Evolutionary conservation across 2,329 filamentous ascomycete species (phyloP), one percentile per base, ranked within the genome.

Genomic region (Colletotrichum tofieldiae): DNA sequence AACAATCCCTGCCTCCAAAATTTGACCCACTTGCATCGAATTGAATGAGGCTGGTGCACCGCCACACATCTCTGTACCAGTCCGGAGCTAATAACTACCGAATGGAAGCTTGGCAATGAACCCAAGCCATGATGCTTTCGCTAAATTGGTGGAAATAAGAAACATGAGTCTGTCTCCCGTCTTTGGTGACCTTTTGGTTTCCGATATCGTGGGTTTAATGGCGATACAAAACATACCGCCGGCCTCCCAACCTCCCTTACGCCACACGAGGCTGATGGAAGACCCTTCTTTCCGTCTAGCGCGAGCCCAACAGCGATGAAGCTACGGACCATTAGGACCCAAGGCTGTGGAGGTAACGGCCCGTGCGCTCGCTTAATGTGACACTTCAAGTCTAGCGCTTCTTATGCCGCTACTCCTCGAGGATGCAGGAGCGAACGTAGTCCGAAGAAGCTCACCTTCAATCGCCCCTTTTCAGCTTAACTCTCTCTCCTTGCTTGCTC

Each of bases 381-480:
- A 68, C 72, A 54, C 32, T 73, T 73, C n/a, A 16, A 66, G 72
- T 62, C 65, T 74, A 74, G 72, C 65, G 72, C 45, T 56, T 56
- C 62, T 73, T 39, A 71, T 71, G 71, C 72, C 62, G 58, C 63
- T 61, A 67, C 69, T 72, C 70, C 72, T 74, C 63, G 67, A 69
- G 60, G 70, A 69, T 72, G 70, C 65, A 72, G 65, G 70, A 72
- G 70, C 70, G 69, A 74, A 74, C 65, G 70, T 72, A 69, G 72
- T 64, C 64, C 35, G 60, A 74, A 67, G 59, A 73, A 73, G 69
- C 72, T 74, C 72, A 74, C 70, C 72, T 66, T 74, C 70, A 65
- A 73, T 62, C 61, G 70, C 72, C 72, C 72, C 72, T 64, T 73
- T 74, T 73, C 70, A 65, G 66, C 60, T 69, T 69, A 66, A 70